Evolutionary conservation across 2,329 filamentous ascomycete species (phyloP).

Genomic region (Cytospora mali): DNA sequence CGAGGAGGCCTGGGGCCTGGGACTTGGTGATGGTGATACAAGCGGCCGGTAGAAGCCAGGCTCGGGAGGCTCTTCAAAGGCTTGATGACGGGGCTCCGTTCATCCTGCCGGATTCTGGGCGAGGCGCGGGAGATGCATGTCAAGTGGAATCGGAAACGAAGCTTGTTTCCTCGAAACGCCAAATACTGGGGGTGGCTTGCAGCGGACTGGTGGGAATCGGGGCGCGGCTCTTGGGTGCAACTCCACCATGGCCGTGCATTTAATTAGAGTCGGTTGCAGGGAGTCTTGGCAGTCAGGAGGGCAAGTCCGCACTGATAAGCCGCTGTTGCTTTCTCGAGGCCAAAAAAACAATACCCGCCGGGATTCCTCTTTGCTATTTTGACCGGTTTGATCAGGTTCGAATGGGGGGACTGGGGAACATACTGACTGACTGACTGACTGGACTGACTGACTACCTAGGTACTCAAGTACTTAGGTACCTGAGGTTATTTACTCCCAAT

Average conservation of each 20-base stretch:
- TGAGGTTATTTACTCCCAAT: no score
- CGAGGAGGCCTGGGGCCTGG: no score
- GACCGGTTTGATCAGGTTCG: no score
- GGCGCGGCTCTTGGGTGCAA: background rate
- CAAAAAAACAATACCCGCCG: background rate
- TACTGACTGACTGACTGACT: no score
- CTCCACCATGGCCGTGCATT: constrained; percentile 8
- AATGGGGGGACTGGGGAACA: no score
- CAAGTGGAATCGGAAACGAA: constrained; percentile 2
- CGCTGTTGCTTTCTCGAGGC: no score
- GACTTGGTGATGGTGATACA: no score
- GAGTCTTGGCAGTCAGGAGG: constrained; percentile 19
- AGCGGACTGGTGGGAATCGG: constrained; percentile 15
- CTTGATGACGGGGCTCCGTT: background rate
- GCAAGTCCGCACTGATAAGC: background rate
- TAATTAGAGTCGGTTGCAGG: constrained; percentile 20
- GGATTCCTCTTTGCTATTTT: no score
- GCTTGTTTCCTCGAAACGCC: constrained; percentile 21
- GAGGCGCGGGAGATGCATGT: constrained; percentile 6
- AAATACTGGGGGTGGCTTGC: constrained; percentile 10
- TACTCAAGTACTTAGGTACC: no score
- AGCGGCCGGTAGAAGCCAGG: no score
- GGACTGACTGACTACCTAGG: no score
- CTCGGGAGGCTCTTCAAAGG: no score
- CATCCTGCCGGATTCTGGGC: background rate